Base-by-base conservation (phyloP, 495 filamentous ascomycete genomes). In the Lepraria neglecta region DNA sequence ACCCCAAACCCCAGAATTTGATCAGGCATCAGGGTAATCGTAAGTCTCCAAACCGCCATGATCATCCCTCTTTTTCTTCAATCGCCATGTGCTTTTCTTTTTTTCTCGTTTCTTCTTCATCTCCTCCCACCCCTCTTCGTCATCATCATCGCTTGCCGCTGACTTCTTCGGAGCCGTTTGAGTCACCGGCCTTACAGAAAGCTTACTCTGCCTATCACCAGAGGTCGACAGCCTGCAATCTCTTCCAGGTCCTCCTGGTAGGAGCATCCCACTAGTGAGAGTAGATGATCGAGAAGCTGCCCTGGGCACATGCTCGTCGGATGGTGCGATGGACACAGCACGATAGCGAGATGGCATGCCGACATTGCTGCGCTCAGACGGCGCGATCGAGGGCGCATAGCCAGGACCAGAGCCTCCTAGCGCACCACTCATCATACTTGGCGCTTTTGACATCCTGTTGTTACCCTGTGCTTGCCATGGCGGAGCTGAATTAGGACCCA, bases 341-440 rank as follows among this genome's bases (percentile, higher is more conserved):
- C 95, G 84, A 73, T 98, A 98, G n/a, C 94, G 85, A 42, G 89
- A 84, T 28, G 92, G 89, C 53, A 92, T 76, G 3, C 94, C 95
- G 60, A 97, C 80, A 70, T 91, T 97, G 74, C 90, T 96, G 54
- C 94, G 86, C 74, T 98, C 94, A 1, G 89, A 95, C 5, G 94
- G 95, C 5, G 94, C 92, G 59, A 97, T 92, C 4, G 85, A 88
- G 3, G 87, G 76, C 0, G 86, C 78, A 69, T 90, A 90, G 21
- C 82, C 80, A 40, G 67, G 62, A 6, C 53, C 68, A 11, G 69
- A 68, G 6, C 70, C 64, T 0, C 69, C 66, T 44, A 69, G 55
- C 14, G 69, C 66, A 53, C 71, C 69, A 45, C 68, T 66, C 60
- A 69, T 67, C 58, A 70, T 66, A 64, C 74, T 69, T 33, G 65